Base-by-base conservation (phyloP, 2,329 filamentous ascomycete species). In the Aspergillus amoenus region DNA sequence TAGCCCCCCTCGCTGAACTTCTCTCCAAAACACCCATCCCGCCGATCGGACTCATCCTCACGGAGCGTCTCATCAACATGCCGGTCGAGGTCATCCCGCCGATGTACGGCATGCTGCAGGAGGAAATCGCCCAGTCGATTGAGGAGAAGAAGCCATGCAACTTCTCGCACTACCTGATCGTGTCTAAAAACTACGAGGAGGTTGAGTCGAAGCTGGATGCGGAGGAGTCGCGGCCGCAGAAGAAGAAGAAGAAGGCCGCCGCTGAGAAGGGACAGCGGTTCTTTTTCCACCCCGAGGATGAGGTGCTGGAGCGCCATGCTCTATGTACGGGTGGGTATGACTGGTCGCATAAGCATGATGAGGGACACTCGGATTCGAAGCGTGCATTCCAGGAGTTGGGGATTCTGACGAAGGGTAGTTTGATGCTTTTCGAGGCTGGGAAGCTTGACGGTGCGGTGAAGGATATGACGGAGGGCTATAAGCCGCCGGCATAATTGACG, bases 201-300 rank as follows among this genome's bases (percentile, higher is more conserved):
- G 85, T 97, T 30, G 87, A 87, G 66, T 96, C 92, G 1, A 86
- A 84, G 60, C 79, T 97, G 15, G 89, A 93, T 64, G 80, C 84
- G 53, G 86, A 89, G 68, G 82, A 84, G 43, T 78, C 79, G 6
- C 78, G 79, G 39, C 82, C 86, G 61, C 81, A 82, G 66, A 86
- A 84, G 76, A 93, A 89, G 77, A 89, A 88, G 78, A 86, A 84
- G 72, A 83, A 75, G 59, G 70, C 65, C 1, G 69, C 64, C 0
- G 68, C 60, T 2, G 70, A 68, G 44, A 72, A 82, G 51, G 76
- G 80, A 8, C 83, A 89, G 66, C 80, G 84, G 34, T 96, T 92
- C 76, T 95, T 93, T 76, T 99, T 97, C 80, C 94, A 99, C 72
- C 89, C 92, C 0, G 94, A 99, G 77, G 94, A 99, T 70, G 94